Base-by-base conservation (phyloP, 73 alveolate species). In the Paramecium octaurelia region DNA sequence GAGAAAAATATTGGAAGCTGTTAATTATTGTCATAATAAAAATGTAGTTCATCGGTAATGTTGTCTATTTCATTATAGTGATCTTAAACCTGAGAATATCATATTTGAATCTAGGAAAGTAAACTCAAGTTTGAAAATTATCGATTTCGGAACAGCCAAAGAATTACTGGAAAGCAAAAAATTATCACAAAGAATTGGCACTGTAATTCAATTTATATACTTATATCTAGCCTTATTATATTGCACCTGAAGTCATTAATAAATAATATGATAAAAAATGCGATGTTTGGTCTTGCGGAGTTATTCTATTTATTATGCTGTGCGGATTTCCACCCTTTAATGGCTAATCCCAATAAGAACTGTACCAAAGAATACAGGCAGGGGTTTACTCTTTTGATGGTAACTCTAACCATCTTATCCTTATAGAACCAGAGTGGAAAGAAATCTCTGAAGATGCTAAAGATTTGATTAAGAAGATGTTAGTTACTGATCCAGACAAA, bases 271-370 rank as follows among this genome's bases (percentile, higher is more conserved):
- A 95, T 92, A 94, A 91, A 77, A 95, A 94, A 95, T 88, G 98
- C 85, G 98, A 95, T 95, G 98, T 93, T 59, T 95, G 98, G 97
- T 68, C 97, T 27, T 95, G 97, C 85, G 98, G 98, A 20, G 97
- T 95, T 70, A 92, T 95, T 38, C 88, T 95, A 93, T 95, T 93
- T 92, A 93, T 95, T n/a, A 92, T 95, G 94, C 87, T 95, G 48
- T 60, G 97, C 86, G 98, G 98, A 6, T 92, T 69, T 71, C 94
- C 96, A 3, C 98, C 98, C 6, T 95, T 95, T 92, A 92, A 71
- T 86, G 98, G 98, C 27, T 85, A 92, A 43, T 92, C 92, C 8
- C 95, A 95, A 87, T 93, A 84, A 69, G 98, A 93, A 57, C 76
- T 95, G 16, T 92, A 93, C 86, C 48, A 73, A 18, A 89, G 94